These are phyloP conservation scores for Carallia brachiata DNA, from an alignment of 345 rosid species.

Conservation along the genomic window DNA sequence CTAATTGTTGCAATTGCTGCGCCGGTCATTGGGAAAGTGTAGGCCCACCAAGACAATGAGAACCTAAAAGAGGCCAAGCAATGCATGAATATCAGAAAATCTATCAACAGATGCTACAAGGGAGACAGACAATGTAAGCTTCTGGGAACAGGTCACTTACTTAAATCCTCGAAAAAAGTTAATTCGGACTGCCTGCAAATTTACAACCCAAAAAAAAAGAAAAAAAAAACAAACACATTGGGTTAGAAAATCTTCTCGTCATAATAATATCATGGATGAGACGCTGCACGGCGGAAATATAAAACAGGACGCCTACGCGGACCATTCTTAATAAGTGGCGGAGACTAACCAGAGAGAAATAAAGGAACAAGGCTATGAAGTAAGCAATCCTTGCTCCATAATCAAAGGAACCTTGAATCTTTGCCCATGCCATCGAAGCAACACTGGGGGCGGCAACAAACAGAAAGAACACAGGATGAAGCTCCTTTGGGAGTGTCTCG, in stretches of 20 bases:
- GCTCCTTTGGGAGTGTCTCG: slow-evolving; percentile 82
- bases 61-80: slow-evolving; percentile 42
- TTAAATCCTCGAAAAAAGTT: slow-evolving; percentile 80
- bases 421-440: slow-evolving; percentile 91
- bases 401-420: slow-evolving; percentile 65
- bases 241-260: neutral
- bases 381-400: slow-evolving; percentile 70
- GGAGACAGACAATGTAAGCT: neutral
- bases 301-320: neutral
- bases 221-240: neutral
- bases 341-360: slow-evolving; percentile 65
- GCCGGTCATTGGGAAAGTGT: slow-evolving; percentile 75
- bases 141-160: slow-evolving; percentile 27
- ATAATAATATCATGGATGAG: neutral
- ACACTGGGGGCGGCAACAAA: slow-evolving; percentile 90
- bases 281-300: neutral
- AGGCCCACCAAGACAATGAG: slow-evolving; percentile 95
- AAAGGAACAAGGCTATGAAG: slow-evolving; percentile 88
- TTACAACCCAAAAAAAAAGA: slow-evolving; percentile 6
- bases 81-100: slow-evolving; percentile 1
- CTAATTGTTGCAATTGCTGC: slow-evolving; percentile 68
- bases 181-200: slow-evolving; percentile 67
- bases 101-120: neutral
- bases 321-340: neutral
- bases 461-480: slow-evolving; percentile 92